A percentile compares a stretch with the other conserved stretches of the same genome.
Conservation (phyloP, 495 filamentous ascomycete species). For the Penicillium taxi region DNA sequence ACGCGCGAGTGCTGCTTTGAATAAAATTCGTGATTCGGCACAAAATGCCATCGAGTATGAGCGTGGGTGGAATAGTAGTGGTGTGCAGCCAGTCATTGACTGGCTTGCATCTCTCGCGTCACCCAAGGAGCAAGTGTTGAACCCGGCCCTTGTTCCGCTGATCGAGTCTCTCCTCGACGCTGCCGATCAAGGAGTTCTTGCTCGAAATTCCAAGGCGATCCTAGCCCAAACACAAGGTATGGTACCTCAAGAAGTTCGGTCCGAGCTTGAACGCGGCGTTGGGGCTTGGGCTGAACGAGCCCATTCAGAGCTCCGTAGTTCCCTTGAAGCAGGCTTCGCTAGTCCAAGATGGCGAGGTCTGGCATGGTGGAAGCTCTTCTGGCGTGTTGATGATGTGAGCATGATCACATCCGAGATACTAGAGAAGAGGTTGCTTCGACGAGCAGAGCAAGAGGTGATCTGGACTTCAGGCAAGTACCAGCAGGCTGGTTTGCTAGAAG, state of each 20-base stretch:
- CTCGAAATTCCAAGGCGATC: conserved; percentile 38
- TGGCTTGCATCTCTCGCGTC: conserved; percentile 54
- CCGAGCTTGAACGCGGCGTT: conserved; percentile 49
- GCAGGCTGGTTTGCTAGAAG: conserved; percentile 52
- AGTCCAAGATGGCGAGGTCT: conserved; percentile 64
- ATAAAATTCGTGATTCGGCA: conserved; percentile 57
- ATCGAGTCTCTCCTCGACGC: conserved; percentile 58
- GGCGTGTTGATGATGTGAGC: conserved; percentile 84
- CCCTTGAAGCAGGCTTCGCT: conserved; percentile 66
- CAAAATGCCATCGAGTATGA: conserved; percentile 63
- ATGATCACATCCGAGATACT: conserved; percentile 74
- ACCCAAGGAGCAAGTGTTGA: conserved; percentile 37
- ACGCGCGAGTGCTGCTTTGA: conserved; percentile 50
- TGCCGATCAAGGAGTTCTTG: conserved; percentile 45
- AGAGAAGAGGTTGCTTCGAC: conserved; percentile 59
- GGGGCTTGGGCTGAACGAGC: conserved; percentile 66
- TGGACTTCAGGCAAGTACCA: conserved; percentile 74
- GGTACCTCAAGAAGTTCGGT: conserved; percentile 35
- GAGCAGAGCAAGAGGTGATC: conserved; percentile 65
- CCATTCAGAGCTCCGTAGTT: conserved; percentile 73
- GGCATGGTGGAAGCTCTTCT: conserved; percentile 91
- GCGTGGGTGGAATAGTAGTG: conserved; percentile 63
- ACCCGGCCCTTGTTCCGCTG: conserved; percentile 55
- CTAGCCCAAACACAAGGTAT: conserved; percentile 25
- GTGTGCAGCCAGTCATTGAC: conserved; percentile 53